Evolutionary conservation across 2,329 filamentous ascomycete species (phyloP).

Genomic region (Bipolaris oryzae): DNA sequence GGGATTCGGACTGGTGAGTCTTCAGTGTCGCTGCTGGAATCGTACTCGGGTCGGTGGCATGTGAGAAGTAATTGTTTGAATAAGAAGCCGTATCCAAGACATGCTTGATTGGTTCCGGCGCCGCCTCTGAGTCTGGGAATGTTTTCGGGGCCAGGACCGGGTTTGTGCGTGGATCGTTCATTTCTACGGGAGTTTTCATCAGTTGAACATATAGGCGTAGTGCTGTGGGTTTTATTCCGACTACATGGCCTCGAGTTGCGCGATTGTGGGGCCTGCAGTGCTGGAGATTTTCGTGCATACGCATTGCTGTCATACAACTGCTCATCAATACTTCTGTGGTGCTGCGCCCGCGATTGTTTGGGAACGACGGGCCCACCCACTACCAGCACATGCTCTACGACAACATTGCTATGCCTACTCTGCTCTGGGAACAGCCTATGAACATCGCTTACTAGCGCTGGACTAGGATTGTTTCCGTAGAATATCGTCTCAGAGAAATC

Average conservation of each 20-base stretch:
- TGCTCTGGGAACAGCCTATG: neutral
- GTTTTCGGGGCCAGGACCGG: neutral
- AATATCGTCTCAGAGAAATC: constrained; percentile 21
- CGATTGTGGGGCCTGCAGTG: neutral
- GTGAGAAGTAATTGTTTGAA: constrained; percentile 11
- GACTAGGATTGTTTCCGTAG: constrained; percentile 3
- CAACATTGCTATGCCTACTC: neutral
- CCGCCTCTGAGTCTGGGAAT: constrained; percentile 20
- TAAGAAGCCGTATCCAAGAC: neutral
- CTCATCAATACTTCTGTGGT: neutral
- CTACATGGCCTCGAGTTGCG: neutral
- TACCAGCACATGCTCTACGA: neutral
- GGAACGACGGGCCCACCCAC: neutral
- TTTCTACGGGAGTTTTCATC: neutral
- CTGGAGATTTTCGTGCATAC: neutral
- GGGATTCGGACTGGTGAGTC: neutral
- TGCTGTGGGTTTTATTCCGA: neutral
- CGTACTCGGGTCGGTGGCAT: neutral
- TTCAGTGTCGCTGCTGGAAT: neutral
- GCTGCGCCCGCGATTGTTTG: neutral
- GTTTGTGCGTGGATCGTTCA: constrained; percentile 11
- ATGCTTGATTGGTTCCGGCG: neutral
- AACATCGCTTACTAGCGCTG: neutral
- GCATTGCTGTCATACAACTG: neutral
- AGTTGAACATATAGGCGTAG: neutral